Conservation (phyloP, 345 rosid genomes). For the Anacardium occidentale region DNA sequence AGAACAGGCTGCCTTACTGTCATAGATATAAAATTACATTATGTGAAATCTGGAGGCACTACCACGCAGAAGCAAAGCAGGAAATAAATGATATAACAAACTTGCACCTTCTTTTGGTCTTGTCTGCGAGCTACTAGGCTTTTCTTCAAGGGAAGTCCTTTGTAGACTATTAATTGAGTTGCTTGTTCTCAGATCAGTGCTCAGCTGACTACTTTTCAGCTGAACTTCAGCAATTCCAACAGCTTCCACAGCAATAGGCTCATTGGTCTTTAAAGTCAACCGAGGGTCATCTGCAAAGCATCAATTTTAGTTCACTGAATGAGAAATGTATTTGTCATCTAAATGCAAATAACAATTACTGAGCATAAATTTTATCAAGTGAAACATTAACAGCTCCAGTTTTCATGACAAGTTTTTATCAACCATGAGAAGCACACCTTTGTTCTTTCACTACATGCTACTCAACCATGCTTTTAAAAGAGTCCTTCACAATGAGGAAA, state of each 20-base stretch:
- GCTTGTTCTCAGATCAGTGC: constrained; percentile 26
- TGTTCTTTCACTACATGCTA: neutral
- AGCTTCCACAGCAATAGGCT: constrained; percentile 28
- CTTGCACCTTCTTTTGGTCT: constrained; percentile 75
- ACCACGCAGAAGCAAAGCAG: constrained; percentile 3
- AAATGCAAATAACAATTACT: constrained; percentile 3
- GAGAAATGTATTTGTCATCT: constrained; percentile 1
- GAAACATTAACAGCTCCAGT: neutral
- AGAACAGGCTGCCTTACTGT: neutral
- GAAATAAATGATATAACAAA: constrained; percentile 12
- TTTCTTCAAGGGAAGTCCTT: constrained; percentile 36
- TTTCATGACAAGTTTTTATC: neutral
- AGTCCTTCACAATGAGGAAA: neutral
- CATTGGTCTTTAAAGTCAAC: constrained; percentile 33
- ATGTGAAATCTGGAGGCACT: neutral
- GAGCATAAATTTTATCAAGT: neutral
- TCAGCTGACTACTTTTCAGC: constrained; percentile 26
- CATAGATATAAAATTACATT: neutral
- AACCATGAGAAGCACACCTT: neutral
- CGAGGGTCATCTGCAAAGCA: constrained; percentile 43
- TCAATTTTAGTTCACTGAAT: constrained; percentile 14
- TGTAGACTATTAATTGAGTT: constrained; percentile 29
- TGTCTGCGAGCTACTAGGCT: constrained; percentile 52
- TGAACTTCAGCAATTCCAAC: constrained; percentile 28
- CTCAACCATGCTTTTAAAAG: neutral